Evolutionary conservation across 192 early-diverging fungal genomes (phyloP).

Genomic region (Backusella psychrophila): DNA sequence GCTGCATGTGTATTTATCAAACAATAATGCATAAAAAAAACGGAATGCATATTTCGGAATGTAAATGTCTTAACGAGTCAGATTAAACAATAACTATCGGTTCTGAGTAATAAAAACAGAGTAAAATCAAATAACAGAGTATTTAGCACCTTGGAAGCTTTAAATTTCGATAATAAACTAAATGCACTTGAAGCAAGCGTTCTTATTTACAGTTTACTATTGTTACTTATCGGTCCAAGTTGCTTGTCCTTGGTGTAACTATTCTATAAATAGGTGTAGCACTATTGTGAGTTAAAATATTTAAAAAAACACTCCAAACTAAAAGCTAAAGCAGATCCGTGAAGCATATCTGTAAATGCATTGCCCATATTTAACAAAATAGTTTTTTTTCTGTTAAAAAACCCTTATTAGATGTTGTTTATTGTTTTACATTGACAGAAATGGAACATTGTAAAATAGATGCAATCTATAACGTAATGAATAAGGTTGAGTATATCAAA

Average conservation of each 20-base stretch:
- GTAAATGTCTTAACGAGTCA: neutral
- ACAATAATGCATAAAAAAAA: neutral
- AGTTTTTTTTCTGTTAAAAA: neutral
- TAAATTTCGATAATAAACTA: neutral
- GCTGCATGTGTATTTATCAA: neutral
- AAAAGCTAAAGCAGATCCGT: neutral
- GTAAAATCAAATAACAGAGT: neutral
- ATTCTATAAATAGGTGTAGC: neutral
- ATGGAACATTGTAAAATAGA: neutral
- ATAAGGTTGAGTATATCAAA: neutral
- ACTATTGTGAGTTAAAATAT: neutral
- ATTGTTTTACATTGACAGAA: neutral
- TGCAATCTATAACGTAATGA: neutral
- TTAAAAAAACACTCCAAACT: neutral
- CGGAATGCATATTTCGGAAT: slow-evolving; percentile 6
- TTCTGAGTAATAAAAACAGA: neutral
- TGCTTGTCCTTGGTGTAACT: neutral
- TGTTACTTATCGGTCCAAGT: neutral
- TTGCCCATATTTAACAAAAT: neutral
- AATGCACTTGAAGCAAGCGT: neutral
- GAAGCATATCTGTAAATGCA: neutral
- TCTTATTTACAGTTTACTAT: neutral
- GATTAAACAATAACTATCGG: neutral
- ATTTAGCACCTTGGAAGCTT: neutral
- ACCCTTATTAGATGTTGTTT: neutral